Evolutionary conservation across 2,329 filamentous ascomycete genomes (phyloP), one percentile per base, ranked within the genome.

Genomic region (Trichoderma koningiopsis): DNA sequence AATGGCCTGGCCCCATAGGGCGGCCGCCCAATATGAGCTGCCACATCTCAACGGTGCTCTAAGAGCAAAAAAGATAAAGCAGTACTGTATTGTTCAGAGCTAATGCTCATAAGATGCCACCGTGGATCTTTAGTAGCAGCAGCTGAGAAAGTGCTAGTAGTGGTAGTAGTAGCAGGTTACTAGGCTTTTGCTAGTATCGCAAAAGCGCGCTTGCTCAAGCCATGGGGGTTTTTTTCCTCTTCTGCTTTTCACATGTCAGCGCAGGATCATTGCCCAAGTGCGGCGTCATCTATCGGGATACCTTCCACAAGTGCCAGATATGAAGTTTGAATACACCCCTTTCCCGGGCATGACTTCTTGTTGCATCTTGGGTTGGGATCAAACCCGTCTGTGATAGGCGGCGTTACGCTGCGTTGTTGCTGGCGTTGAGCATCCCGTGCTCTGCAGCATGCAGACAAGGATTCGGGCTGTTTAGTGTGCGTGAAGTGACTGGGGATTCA

Each of bases 381-480:
- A 67, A 59, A n/a, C 31, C 53, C 33, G 10, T 55, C 61, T 37
- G 19, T 64, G 61, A 64, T 64, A 37, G 61, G 49, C 33, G 27
- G 58, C 24, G 61, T 64, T 53, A 40, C 47, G n/a, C 60, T 29
- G 27, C 35, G 27, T 35, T 35, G 29, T 55, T 43, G 58, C 49
- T 63, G 66, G 52, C 35, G 59, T 66, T 35, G 31, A 49, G n/a
- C 53, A 52, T 56, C n/a, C 53, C 29, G 52, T 53, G 62, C 61
- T 66, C 40, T 69, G 60, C 49, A 57, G 47, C 24, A 56, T 69
- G 52, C 52, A 33, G 24, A 33, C 68, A 66, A 60, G 68, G 68
- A 47, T 60, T 59, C 24, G 40, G 40, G 40, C 40, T 43, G 43
- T 52, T 66, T 66, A 66, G 68, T 69, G 62, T 56, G 40, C 52